Base-by-base conservation (phyloP, 495 filamentous ascomycete species). In the Lepraria neglecta region DNA sequence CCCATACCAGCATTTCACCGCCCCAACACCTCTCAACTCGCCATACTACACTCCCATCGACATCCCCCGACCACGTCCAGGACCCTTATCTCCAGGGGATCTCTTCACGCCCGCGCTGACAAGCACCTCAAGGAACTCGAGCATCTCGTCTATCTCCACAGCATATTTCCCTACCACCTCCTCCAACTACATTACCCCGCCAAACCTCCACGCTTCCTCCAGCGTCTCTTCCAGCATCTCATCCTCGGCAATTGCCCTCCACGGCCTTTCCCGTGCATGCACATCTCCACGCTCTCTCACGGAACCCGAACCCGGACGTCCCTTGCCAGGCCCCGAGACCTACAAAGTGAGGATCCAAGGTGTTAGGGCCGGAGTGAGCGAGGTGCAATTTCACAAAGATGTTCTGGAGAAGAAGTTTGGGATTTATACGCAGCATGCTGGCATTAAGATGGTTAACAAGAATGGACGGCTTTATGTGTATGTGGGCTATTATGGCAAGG, bases 91-190 rank as follows among this genome's bases (percentile, higher is more conserved):
- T 4, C 14, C 15, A 0, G 46, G 2, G 10, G 14, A 31, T 11
- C 15, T 6, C 47, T 40, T 12, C 14, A 44, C 47, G 14, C 47
- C 38, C 21, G 55, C 47, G 3, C 33, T 42, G 31, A 12, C 33
- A 24, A 48, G 19, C 24, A 21, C 35, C 0, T 60, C 58, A 44
- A 44, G 58, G 4, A 31, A 19, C 27, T 60, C 58, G n/a, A 60
- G 35, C 42, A 24, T 52, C 24, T 60, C 58, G 10, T 42, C 58
- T 0, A 42, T 53, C 7, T 33, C 38, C 12, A 33, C 47, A 11
- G 17, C 38, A 7, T 52, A 19, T 30, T 24, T 19, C 5, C 6
- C 58, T 4, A 7, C 47, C 15, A 43, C 19, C 19, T 14, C 17
- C 27, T 44, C 35, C 48, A 19, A 38, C 35, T 38, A 10, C 27